Evolutionary conservation across 306 rosid species (phyloP).

Genomic region (Parietaria judaica): DNA sequence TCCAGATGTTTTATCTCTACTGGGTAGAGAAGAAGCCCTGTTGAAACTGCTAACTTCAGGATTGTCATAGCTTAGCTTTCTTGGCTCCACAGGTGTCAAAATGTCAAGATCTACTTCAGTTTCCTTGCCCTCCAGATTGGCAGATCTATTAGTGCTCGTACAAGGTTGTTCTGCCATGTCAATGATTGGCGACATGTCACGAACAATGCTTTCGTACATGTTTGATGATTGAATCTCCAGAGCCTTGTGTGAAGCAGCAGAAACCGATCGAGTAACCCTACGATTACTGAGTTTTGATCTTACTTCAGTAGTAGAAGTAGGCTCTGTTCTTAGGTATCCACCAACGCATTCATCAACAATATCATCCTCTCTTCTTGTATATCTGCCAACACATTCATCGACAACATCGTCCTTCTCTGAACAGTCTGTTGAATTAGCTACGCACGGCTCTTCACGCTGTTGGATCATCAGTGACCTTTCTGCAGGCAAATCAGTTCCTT

Average conservation of each 20-base stretch:
- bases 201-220: slow-evolving; percentile 15
- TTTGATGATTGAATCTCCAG: slow-evolving; percentile 19
- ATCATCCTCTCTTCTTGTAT: slow-evolving; percentile 18
- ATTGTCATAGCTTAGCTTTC: slow-evolving; percentile 48
- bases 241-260: slow-evolving; percentile 15
- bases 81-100: slow-evolving; percentile 36
- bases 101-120: slow-evolving; percentile 22
- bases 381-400: slow-evolving; percentile 25
- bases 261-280: slow-evolving; percentile 12
- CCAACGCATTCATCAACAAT: slow-evolving; percentile 24
- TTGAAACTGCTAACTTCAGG: slow-evolving; percentile 28
- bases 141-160: slow-evolving; percentile 16
- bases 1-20: slow-evolving; percentile 20
- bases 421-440: slow-evolving; percentile 20
- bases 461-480: slow-evolving; percentile 24
- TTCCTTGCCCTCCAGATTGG: slow-evolving; percentile 16
- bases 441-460: slow-evolving; percentile 18
- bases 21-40: slow-evolving; percentile 27
- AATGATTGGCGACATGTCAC: slow-evolving; percentile 19
- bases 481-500: slow-evolving; percentile 18
- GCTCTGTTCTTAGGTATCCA: slow-evolving; percentile 22
- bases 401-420: slow-evolving; percentile 25
- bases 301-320: slow-evolving; percentile 22
- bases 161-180: slow-evolving; percentile 23
- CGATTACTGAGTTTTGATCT: slow-evolving; percentile 18